Percentiles rank a stretch among this genome's conserved stretches.
Evolutionary conservation across 371 early-diverging fungal species (phyloP).

Genomic region (Mucor mucedo): DNA sequence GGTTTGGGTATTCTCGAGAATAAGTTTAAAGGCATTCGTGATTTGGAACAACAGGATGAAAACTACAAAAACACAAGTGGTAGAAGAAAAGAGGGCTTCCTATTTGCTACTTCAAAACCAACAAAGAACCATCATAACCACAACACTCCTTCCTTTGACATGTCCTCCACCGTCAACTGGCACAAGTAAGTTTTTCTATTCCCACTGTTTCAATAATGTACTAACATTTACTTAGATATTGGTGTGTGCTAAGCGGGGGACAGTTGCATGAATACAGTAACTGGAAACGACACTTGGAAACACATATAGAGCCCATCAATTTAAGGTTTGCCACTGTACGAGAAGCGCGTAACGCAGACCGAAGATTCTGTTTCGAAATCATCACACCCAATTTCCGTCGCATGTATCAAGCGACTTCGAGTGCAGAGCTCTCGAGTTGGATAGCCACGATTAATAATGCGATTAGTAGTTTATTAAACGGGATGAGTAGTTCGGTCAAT

Average conservation of each 20-base stretch:
- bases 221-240: conserved; percentile 26
- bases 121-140: conserved; percentile 9
- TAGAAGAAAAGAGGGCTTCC: conserved; percentile 68
- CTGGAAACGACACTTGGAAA: conserved; percentile 70
- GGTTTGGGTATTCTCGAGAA: conserved; percentile 16
- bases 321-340: conserved; percentile 79
- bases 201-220: no score
- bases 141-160: conserved; percentile 18
- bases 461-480: conserved; percentile 69
- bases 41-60: conserved; percentile 61
- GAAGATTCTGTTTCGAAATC: conserved; percentile 81
- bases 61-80: conserved; percentile 32
- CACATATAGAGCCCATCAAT: conserved; percentile 69
- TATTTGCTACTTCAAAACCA: conserved; percentile 66
- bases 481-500: conserved; percentile 53
- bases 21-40: conserved; percentile 70
- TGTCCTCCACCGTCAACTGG: conserved; percentile 23
- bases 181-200: conserved; percentile 8
- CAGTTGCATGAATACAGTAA: conserved; percentile 75
- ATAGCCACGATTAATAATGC: conserved; percentile 72
- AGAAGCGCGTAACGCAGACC: conserved; percentile 71
- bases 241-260: conserved; percentile 78
- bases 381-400: conserved; percentile 69
- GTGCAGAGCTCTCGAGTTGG: conserved; percentile 74
- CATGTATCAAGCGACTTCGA: conserved; percentile 76